phyloP scores from a whole-genome alignment of 192 early-diverging fungal species.

The Coemansia pectinata region DNA sequence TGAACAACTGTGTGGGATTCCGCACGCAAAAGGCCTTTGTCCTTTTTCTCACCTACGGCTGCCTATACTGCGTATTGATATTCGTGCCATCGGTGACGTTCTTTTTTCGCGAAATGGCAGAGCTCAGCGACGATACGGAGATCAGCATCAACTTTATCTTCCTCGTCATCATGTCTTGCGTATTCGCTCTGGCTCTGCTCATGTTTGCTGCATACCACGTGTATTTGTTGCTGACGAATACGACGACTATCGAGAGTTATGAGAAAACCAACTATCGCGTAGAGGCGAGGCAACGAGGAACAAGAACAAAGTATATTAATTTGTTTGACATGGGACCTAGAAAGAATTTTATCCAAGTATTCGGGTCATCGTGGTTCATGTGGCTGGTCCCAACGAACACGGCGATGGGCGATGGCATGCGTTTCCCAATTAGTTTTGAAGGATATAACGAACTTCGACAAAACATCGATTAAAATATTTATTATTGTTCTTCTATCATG shows the following conservation, averaged over 20 bases:
- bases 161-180: constrained; percentile 24
- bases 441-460: constrained; percentile 49
- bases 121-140: not conserved
- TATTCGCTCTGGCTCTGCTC: constrained; percentile 29
- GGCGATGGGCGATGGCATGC: constrained; percentile 57
- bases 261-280: constrained; percentile 29
- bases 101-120: constrained; percentile 17
- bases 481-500: constrained; percentile 17
- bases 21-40: constrained; percentile 75
- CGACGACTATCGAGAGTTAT: constrained; percentile 53
- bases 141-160: constrained; percentile 22
- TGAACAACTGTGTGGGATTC: constrained; percentile 79
- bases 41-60: constrained; percentile 57
- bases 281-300: not conserved
- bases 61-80: constrained; percentile 25
- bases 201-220: constrained; percentile 44
- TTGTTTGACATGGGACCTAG: constrained; percentile 48
- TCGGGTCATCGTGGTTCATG: constrained; percentile 56
- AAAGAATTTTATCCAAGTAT: constrained; percentile 60
- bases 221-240: constrained; percentile 39
- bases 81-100: constrained; percentile 17
- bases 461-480: not conserved
- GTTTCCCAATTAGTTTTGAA: constrained; percentile 56
- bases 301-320: constrained; percentile 26
- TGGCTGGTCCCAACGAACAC: constrained; percentile 60